These are phyloP conservation scores for Penicillium sp. DNA, from an alignment of 2,329 filamentous ascomycete genomes.

Conservation along the genomic window DNA sequence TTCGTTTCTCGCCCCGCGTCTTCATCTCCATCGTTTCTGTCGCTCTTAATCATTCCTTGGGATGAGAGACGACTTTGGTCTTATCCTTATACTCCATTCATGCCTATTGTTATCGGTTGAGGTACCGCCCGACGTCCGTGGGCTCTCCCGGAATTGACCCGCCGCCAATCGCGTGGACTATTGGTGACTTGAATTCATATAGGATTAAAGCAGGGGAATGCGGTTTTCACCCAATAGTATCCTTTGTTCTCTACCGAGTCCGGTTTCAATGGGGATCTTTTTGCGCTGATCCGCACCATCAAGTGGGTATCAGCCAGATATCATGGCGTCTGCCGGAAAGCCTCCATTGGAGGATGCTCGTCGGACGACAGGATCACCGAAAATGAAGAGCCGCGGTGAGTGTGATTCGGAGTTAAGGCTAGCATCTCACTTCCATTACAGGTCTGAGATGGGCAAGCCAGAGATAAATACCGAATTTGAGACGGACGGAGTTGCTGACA, in stretches of 20 bases:
- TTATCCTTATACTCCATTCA: conserved; percentile 15
- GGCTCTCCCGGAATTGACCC: conserved; percentile 19
- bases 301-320: conserved; percentile 30
- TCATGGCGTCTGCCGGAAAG: conserved; percentile 46
- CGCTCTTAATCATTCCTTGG: conserved; percentile 16
- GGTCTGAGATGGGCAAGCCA: conserved; percentile 4
- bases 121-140: conserved; percentile 8
- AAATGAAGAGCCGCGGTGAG: conserved; percentile 50
- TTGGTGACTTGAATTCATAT: conserved; percentile 14
- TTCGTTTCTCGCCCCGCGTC: conserved; percentile 27
- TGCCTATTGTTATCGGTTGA: conserved; percentile 9
- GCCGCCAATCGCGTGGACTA: conserved; percentile 16
- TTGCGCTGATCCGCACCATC: conserved; percentile 37
- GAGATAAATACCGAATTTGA: neutral
- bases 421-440: neutral
- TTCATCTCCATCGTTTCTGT: conserved; percentile 19
- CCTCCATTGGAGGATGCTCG: conserved; percentile 46
- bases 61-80: conserved; percentile 16
- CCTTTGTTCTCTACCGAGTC: conserved; percentile 28
- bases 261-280: conserved; percentile 42
- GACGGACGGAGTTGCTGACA: conserved; percentile 10
- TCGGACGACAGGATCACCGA: conserved; percentile 46
- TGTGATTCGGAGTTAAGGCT: neutral
- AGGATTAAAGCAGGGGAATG: conserved; percentile 37
- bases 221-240: conserved; percentile 31